Conservation (phyloP, 345 rosid genomes). For the Syzygium jambos region DNA sequence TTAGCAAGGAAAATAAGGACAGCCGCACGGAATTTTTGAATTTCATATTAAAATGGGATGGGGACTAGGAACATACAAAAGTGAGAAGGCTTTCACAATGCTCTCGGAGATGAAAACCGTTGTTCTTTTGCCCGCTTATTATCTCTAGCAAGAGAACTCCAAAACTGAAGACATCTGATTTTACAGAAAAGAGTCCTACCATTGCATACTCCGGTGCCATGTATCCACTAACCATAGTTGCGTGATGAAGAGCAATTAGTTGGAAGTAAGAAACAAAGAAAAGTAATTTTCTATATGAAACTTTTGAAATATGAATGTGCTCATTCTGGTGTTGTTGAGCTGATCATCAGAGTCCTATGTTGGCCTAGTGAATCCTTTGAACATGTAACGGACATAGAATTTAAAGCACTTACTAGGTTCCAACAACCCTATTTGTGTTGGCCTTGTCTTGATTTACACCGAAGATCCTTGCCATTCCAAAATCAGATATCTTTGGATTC, state of each 20-base stretch:
- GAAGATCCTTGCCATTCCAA: slow-evolving; percentile 25
- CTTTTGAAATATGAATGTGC: not conserved
- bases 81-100: slow-evolving; percentile 9
- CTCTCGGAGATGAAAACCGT: not conserved
- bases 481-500: slow-evolving; percentile 22
- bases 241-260: not conserved
- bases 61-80: slow-evolving; percentile 9
- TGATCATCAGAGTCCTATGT: not conserved
- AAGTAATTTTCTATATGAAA: not conserved
- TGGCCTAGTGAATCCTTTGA: not conserved
- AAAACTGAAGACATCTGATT: slow-evolving; percentile 13
- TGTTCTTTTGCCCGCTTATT: not conserved
- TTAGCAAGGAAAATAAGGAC: not conserved
- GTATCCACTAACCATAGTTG: slow-evolving; percentile 4
- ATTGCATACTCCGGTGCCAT: slow-evolving; percentile 30
- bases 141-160: slow-evolving; percentile 9
- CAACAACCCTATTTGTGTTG: slow-evolving; percentile 16
- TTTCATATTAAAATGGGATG: not conserved
- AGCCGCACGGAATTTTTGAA: not conserved
- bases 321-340: not conserved
- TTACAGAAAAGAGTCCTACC: slow-evolving; percentile 18
- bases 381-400: not conserved
- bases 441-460: slow-evolving; percentile 18
- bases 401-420: slow-evolving; percentile 6
- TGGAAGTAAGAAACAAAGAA: not conserved